These are phyloP conservation scores for Emydomyces testavorans DNA, from an alignment of 2,329 filamentous ascomycete genomes.

Conservation along the genomic window DNA sequence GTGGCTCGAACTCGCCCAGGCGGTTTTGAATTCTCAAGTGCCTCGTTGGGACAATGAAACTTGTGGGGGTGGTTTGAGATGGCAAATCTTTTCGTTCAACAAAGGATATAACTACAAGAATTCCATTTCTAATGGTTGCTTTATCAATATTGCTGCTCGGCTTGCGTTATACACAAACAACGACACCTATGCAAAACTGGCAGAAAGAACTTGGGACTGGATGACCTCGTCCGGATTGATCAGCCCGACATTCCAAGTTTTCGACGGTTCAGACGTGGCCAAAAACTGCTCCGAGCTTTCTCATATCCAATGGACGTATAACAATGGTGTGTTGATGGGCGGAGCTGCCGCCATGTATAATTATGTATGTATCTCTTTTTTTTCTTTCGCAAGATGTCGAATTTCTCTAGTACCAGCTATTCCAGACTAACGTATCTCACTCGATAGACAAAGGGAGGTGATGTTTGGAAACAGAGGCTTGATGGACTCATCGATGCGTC, in stretches of 20 bases:
- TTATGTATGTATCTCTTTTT: slow-evolving; percentile 25
- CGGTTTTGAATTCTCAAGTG: slow-evolving; percentile 68
- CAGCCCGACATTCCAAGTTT: slow-evolving; percentile 41
- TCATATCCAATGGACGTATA: slow-evolving; percentile 47
- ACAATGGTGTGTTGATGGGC: slow-evolving; percentile 44
- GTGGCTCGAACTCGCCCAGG: slow-evolving; percentile 68
- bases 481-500: slow-evolving; percentile 45
- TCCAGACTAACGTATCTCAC: not conserved
- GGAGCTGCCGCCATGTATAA: slow-evolving; percentile 49
- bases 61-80: slow-evolving; percentile 66
- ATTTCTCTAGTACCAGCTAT: not conserved
- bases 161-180: slow-evolving; percentile 70
- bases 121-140: slow-evolving; percentile 46
- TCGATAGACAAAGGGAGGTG: slow-evolving; percentile 27
- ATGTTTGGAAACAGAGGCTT: slow-evolving; percentile 43
- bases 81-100: slow-evolving; percentile 77
- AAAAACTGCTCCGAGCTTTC: slow-evolving; percentile 43
- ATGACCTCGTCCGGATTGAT: slow-evolving; percentile 41
- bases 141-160: slow-evolving; percentile 51
- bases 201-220: slow-evolving; percentile 53
- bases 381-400: not conserved
- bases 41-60: slow-evolving; percentile 54
- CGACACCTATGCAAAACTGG: slow-evolving; percentile 65
- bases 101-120: slow-evolving; percentile 53
- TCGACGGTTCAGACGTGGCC: slow-evolving; percentile 45